Evolutionary conservation across 768 basidiomycete species (phyloP), one percentile per base, ranked within the genome.

Genomic region (Strobilomyces confusus): DNA sequence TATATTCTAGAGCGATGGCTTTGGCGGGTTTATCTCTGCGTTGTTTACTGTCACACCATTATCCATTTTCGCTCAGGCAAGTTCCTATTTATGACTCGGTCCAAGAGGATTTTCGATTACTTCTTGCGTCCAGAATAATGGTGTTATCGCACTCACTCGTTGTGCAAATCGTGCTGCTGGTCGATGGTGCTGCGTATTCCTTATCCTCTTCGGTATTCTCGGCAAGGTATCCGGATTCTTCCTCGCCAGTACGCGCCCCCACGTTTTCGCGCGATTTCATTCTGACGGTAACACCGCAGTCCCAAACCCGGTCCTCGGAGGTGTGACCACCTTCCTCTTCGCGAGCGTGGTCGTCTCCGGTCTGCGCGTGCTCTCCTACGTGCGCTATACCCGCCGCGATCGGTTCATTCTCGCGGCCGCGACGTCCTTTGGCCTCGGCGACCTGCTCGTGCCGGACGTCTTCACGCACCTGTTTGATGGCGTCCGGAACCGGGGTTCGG

Each of bases 321-420:
- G 90, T 3, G 89, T 92, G 4, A 94, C 89, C 12, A 92, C 90
- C 3, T 92, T 92, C 77, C 76, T 92, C 11, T 92, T 93, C 63
- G 85, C 87, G 0, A 83, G 77, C 37, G 89, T 92, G 26, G 77
- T 80, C 15, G 78, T 80, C 8, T 87, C 86, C 0, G 89, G 91
- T 30, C 48, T 87, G 26, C 80, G 86, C 22, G 87, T 92, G 4
- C 74, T 94, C 26, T 75, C 81, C 4, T 79, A 80, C 58, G 71
- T 78, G 30, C 60, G 67, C 15, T 89, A 84, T 63, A 80, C 80
- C 19, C 77, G 88, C 2, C 72, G 84, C 9, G 84, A 87, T 49
- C 75, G 85, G 22, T 87, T 87, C 68, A 74, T 90, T 14, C 79
- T 90, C 25, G 82, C 82, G 6, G 84, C 84, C 0, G 84, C 86